These are phyloP conservation scores for Pichia sp. DNA, from an alignment of 1,139 yeast species.

Conservation along the genomic window DNA sequence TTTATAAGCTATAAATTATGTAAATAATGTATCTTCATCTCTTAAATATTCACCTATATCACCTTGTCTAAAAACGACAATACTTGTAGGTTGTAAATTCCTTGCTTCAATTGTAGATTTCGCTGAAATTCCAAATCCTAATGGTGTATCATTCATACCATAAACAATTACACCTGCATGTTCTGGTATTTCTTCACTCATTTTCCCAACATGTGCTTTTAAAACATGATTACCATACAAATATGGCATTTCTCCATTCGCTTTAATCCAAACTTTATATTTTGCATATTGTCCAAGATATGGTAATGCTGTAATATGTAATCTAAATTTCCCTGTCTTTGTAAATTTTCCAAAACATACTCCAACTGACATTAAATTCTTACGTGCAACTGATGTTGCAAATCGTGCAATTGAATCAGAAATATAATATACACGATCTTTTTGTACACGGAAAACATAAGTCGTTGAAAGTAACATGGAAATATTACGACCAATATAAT, in stretches of 20 bases:
- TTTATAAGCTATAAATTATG: slow-evolving; percentile 35
- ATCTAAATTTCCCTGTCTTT: slow-evolving; percentile 91
- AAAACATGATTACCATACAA: slow-evolving; percentile 93
- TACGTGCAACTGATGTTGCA: slow-evolving; percentile 87
- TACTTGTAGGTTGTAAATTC: slow-evolving; percentile 84
- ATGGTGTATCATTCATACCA: slow-evolving; percentile 87
- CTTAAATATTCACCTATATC: slow-evolving; percentile 98
- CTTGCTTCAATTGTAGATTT: slow-evolving; percentile 88
- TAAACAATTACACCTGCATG: slow-evolving; percentile 92
- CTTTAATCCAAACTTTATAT: slow-evolving; percentile 93
- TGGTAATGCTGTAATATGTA: slow-evolving; percentile 87
- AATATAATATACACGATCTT: slow-evolving; percentile 93
- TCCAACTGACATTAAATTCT: slow-evolving; percentile 86
- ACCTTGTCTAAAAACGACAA: slow-evolving; percentile 93
- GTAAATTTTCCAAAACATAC: slow-evolving; percentile 95
- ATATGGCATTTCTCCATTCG: slow-evolving; percentile 98
- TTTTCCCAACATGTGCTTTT: slow-evolving; percentile 94
- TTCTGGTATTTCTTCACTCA: slow-evolving; percentile 97
- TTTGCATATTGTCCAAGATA: slow-evolving; percentile 83
- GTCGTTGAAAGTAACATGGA: slow-evolving; percentile 80
- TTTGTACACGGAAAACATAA: slow-evolving; percentile 91
- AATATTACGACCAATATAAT: slow-evolving; percentile 92
- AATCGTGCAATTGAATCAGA: slow-evolving; percentile 74
- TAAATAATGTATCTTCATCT: slow-evolving; percentile 94
- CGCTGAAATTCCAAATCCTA: slow-evolving; percentile 95